These are phyloP conservation scores for Paecilomyces fulvus DNA, from an alignment of 2,329 filamentous ascomycete species.

Conservation along the genomic window DNA sequence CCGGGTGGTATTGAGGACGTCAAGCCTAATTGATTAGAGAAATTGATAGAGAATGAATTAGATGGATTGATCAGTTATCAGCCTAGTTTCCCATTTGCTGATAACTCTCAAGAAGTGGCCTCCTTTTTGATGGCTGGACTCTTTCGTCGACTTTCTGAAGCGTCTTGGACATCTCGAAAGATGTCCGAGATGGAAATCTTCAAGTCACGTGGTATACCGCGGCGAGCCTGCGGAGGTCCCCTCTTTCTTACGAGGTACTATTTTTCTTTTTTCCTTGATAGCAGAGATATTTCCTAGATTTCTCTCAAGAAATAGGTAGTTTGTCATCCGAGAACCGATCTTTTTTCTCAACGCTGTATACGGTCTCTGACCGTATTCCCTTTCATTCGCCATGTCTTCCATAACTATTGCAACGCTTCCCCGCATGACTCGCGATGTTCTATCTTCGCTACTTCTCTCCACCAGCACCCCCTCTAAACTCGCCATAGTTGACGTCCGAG, in stretches of 20 bases:
- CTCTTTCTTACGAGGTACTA: background rate
- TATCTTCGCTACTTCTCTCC: constrained; percentile 56
- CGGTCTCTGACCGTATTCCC: background rate
- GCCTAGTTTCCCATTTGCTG: background rate
- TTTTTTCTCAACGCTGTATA: background rate
- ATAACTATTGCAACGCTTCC: constrained; percentile 55
- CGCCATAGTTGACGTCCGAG: constrained; percentile 81
- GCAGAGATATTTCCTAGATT: background rate
- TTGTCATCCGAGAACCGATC: too few species aligned
- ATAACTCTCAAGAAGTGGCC: background rate
- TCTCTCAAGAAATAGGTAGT: too few species aligned
- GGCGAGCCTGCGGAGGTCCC: background rate
- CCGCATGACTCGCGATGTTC: constrained; percentile 59
- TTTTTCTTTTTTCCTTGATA: background rate
- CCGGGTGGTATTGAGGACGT: background rate
- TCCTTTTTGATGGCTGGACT: background rate
- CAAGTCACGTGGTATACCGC: background rate
- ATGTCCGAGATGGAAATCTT: constrained; percentile 1
- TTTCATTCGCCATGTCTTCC: constrained; percentile 36
- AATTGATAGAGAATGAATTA: background rate
- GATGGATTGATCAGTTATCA: background rate
- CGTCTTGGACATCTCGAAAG: background rate
- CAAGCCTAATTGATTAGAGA: constrained; percentile 2
- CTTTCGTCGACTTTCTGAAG: constrained; percentile 1
- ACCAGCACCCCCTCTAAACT: constrained; percentile 41